Base-by-base conservation (phyloP, 148 eudicot species). In the Beta vulgaris region DNA sequence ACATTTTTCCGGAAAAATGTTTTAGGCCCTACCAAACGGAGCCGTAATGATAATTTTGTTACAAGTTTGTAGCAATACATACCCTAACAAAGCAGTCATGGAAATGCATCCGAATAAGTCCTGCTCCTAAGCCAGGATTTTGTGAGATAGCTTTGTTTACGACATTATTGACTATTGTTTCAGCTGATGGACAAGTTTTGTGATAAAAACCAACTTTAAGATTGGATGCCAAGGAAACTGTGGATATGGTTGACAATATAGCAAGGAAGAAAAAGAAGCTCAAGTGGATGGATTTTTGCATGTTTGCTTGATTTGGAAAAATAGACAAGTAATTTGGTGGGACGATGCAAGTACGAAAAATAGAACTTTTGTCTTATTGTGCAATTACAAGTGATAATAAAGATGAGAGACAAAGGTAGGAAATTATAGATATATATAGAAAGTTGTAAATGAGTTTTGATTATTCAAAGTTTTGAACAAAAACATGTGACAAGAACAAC, bases 71-170 rank as follows among this genome's bases (percentile, higher is more conserved):
- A 43, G 15, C 25, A 19, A 26, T 31, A 46, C 64, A 3, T 78
- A 78, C 81, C 71, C 81, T 78, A 1, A 78, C 76, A 28, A 78
- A 78, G 18, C 81, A 78, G 16, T 78, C 81, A 37, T 78, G 81
- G 12, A 78, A 78, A 64, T 71, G 76, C 72, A 78, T 44, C 16
- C 76, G 19, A 16, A 78, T 63, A 29, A 72, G 51, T 0, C 65
- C 81, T 34, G 81, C 81, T 71, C 76, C 81, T 48, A 78, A 28
- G 7, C 81, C 76, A 25, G 76, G 81, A 53, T 78, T 64, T 23
- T 18, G 48, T 1, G 49, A 35, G 14, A 78, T 43, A 44, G 76
- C 81, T 15, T 53, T 78, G 65, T 71, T 62, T 37, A 78, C 81
- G 2, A 29, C 71, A 7, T 40, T 63, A 42, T 43, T 62, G 6